A percentile compares a stretch with the other conserved stretches of the same genome.
phyloP scores from a whole-genome alignment of 176 grass and related monocot genomes.

The Hyparrhenia diplandra region DNA sequence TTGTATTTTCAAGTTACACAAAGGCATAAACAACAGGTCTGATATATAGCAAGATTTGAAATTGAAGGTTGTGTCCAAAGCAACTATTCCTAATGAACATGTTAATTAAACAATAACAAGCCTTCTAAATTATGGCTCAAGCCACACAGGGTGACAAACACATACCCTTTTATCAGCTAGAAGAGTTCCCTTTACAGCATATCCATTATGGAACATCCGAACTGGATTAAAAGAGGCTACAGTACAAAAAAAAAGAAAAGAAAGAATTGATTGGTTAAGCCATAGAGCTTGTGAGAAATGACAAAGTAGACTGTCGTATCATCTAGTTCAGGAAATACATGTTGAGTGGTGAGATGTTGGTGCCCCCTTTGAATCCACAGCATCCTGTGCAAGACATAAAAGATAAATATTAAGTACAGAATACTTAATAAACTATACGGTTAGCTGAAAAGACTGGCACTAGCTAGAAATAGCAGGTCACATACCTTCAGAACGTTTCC shows the following conservation, averaged over 20 bases:
- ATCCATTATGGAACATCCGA: conserved; percentile 70
- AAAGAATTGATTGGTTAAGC: neutral
- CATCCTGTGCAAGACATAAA: neutral
- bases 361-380: conserved; percentile 15
- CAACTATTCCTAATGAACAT: neutral
- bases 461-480: conserved; percentile 13
- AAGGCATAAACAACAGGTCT: neutral
- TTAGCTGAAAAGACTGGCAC: neutral
- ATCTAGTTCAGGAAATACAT: conserved; percentile 18
- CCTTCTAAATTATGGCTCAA: neutral
- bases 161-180: conserved; percentile 59
- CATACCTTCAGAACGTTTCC: conserved; percentile 33
- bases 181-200: conserved; percentile 67
- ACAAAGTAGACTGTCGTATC: neutral
- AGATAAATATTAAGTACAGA: neutral
- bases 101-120: conserved; percentile 6
- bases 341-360: neutral
- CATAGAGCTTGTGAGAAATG: neutral
- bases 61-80: neutral
- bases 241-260: neutral
- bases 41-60: neutral
- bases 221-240: conserved; percentile 89
- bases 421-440: neutral
- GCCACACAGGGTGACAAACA: neutral
- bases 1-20: neutral